These are phyloP conservation scores for Ascochyta fabae DNA, from an alignment of 2,329 filamentous ascomycete species.

Conservation along the genomic window DNA sequence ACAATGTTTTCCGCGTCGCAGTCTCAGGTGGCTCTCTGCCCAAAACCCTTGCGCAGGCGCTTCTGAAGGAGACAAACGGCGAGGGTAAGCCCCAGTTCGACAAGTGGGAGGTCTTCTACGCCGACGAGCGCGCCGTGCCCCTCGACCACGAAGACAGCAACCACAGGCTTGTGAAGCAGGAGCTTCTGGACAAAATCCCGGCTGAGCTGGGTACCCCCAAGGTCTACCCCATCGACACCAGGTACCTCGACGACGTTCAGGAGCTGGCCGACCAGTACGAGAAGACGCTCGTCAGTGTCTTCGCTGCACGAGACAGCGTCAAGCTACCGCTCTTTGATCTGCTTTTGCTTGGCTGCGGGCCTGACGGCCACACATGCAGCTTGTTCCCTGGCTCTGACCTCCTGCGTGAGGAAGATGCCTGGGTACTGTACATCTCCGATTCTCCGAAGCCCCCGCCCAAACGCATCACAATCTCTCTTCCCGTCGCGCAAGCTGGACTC, in stretches of 20 bases:
- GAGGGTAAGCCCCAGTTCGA: constrained; percentile 75
- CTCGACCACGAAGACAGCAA: constrained; percentile 94
- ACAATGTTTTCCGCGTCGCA: constrained; percentile 85
- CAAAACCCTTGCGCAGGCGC: constrained; percentile 81
- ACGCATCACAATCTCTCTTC: constrained; percentile 90
- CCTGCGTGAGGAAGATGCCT: constrained; percentile 84
- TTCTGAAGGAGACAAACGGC: constrained; percentile 65
- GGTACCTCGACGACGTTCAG: constrained; percentile 76
- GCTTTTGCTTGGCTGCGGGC: constrained; percentile 88
- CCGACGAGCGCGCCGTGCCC: constrained; percentile 93
- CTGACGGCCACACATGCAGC: constrained; percentile 96
- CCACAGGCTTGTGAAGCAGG: constrained; percentile 84
- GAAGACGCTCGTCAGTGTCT: constrained; percentile 80
- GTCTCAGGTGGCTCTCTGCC: constrained; percentile 95
- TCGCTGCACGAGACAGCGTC: constrained; percentile 91
- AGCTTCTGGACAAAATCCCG: constrained; percentile 89
- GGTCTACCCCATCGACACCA: constrained; percentile 79
- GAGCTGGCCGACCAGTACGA: constrained; percentile 95
- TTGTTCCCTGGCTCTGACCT: constrained; percentile 90
- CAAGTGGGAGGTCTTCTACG: constrained; percentile 98
- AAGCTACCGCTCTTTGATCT: constrained; percentile 95
- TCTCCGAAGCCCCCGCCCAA: constrained; percentile 92
- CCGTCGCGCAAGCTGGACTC: constrained; percentile 85
- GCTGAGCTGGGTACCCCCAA: constrained; percentile 67
- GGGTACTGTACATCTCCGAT: constrained; percentile 91